Conservation (phyloP, 768 basidiomycete genomes). For the Tricholoma sp. region DNA sequence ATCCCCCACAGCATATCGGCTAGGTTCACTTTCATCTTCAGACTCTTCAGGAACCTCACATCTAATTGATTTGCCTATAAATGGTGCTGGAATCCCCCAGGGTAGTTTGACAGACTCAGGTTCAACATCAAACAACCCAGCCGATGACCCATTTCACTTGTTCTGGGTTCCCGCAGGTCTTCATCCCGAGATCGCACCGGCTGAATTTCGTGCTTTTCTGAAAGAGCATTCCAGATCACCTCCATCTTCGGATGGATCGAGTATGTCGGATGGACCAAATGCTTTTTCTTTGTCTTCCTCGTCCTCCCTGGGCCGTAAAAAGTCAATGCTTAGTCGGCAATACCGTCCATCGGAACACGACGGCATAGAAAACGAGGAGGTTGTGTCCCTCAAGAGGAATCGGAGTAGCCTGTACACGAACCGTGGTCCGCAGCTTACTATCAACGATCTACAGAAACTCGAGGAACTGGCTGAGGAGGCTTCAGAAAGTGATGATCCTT, state of each 20-base stretch:
- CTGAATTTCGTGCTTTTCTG: slow-evolving; percentile 91
- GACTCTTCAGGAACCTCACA: background rate
- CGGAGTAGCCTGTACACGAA: slow-evolving; percentile 63
- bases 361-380: slow-evolving; percentile 59
- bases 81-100: slow-evolving; percentile 21
- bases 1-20: slow-evolving; percentile 55
- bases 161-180: slow-evolving; percentile 98
- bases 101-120: slow-evolving; percentile 19
- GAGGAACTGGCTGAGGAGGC: slow-evolving; percentile 93
- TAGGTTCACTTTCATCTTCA: slow-evolving; percentile 22
- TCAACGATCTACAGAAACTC: slow-evolving; percentile 89
- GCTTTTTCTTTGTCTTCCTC: slow-evolving; percentile 36
- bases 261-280: slow-evolving; percentile 34
- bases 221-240: slow-evolving; percentile 81
- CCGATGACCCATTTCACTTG: slow-evolving; percentile 82
- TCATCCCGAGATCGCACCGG: slow-evolving; percentile 96
- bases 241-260: slow-evolving; percentile 40
- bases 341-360: slow-evolving; percentile 82
- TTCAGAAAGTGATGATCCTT: slow-evolving; percentile 74
- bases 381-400: slow-evolving; percentile 66
- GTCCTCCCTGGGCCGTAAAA: slow-evolving; percentile 68
- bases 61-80: slow-evolving; percentile 17
- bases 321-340: slow-evolving; percentile 92
- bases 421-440: slow-evolving; percentile 81
- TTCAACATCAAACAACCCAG: slow-evolving; percentile 30